Conservation (phyloP, 225 moss, liverwort and hornwort species). For the Bryoerythrophyllum caledonicum region DNA sequence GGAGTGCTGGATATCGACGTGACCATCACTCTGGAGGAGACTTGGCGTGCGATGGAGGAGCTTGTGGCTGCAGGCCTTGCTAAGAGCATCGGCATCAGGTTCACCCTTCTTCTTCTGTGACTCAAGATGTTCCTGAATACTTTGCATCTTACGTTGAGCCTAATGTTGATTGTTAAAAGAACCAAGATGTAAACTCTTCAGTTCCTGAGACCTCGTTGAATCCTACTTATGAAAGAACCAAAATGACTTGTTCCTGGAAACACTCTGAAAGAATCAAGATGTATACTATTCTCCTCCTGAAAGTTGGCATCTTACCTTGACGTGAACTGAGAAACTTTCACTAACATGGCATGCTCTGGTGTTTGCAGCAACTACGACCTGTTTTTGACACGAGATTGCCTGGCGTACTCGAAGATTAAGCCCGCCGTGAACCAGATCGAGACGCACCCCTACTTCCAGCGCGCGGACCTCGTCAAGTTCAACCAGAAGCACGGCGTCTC, state of each 20-base stretch:
- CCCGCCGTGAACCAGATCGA: conserved; percentile 98
- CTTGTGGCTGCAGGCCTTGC: conserved; percentile 72
- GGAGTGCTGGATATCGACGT: conserved; percentile 85
- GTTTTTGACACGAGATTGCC: conserved; percentile 76
- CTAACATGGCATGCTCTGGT: background rate
- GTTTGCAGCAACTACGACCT: conserved; percentile 85
- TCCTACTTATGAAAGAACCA: too few species aligned
- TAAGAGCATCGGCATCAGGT: conserved; percentile 93
- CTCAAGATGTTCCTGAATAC: background rate
- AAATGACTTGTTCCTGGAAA: too few species aligned
- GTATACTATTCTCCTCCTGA: too few species aligned
- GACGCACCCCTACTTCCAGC: conserved; percentile 93
- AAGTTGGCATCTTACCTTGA: too few species aligned
- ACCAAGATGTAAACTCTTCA: too few species aligned
- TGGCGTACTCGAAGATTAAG: conserved; percentile 95
- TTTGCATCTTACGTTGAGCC: background rate
- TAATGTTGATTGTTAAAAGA: background rate
- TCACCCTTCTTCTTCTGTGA: background rate
- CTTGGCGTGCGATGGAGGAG: conserved; percentile 91
- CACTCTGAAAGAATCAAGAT: too few species aligned
- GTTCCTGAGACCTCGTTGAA: too few species aligned
- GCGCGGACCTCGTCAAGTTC: conserved; percentile 79
- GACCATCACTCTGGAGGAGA: conserved; percentile 76
- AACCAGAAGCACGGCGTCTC: conserved; percentile 77
- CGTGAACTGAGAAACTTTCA: too few species aligned